A percentile compares a stretch with the other conserved stretches of the same genome.
These are phyloP conservation scores for Globisporangium paroecandrum DNA, from an alignment of 352 stramenopile species.

Conservation along the genomic window DNA sequence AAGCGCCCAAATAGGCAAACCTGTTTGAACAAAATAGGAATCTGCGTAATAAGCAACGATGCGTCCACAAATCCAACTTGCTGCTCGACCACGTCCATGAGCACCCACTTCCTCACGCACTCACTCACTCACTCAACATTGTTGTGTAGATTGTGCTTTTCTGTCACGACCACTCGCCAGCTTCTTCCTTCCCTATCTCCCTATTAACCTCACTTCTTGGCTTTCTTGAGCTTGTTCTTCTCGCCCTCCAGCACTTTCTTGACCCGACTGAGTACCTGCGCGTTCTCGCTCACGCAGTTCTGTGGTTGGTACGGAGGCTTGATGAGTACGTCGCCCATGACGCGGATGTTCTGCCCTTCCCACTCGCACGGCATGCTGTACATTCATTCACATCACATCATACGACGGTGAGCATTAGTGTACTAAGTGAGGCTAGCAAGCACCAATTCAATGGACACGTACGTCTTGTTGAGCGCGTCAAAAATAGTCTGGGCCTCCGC, in stretches of 20 bases:
- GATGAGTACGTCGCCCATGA: slow-evolving; percentile 85
- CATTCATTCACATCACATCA: neutral
- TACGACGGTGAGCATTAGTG: neutral
- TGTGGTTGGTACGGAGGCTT: slow-evolving; percentile 78
- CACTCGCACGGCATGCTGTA: slow-evolving; percentile 83
- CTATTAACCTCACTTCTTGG: slow-evolving; percentile 35
- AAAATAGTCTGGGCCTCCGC: slow-evolving; percentile 78
- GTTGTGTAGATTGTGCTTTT: neutral
- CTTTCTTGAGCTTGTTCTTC: slow-evolving; percentile 70
- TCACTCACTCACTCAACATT: slow-evolving; percentile 1
- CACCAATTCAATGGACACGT: slow-evolving; percentile 14
- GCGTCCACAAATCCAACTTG: neutral
- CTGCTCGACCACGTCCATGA: neutral
- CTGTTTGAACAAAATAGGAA: neutral
- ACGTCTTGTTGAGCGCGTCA: slow-evolving; percentile 89
- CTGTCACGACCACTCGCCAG: neutral
- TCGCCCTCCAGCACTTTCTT: slow-evolving; percentile 86
- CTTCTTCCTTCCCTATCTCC: slow-evolving; percentile 9
- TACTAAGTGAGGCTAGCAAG: neutral
- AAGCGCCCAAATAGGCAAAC: neutral
- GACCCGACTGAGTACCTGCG: slow-evolving; percentile 68
- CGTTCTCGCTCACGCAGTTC: slow-evolving; percentile 74
- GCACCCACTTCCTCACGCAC: neutral
- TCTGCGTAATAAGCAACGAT: neutral
- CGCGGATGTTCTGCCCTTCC: slow-evolving; percentile 77